A percentile compares a stretch with the other conserved stretches of the same genome.
phyloP scores from a whole-genome alignment of 169 alveolate species.

The Amoebophrya sp. region DNA sequence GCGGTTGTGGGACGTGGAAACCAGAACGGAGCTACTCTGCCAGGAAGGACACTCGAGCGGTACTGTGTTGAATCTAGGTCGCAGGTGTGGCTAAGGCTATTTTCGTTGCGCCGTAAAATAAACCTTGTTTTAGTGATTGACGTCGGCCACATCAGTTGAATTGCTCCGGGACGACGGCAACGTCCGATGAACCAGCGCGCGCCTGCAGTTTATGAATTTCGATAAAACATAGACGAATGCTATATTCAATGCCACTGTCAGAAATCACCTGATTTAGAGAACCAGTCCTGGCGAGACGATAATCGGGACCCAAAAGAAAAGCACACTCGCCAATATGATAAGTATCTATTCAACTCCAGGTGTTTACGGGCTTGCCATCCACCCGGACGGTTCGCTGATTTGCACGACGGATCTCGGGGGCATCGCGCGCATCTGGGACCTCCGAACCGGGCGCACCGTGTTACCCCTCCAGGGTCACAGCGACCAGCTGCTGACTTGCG shows the following conservation, averaged over 20 bases:
- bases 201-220: too few relatives aligned
- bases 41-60: slow-evolving; percentile 58
- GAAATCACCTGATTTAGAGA: too few relatives aligned
- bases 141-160: not conserved
- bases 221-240: not conserved
- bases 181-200: too few relatives aligned
- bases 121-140: not conserved
- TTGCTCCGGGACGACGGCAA: too few relatives aligned
- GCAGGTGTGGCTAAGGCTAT: too few relatives aligned
- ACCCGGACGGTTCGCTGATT: slow-evolving; percentile 72
- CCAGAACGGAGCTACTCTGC: slow-evolving; percentile 46
- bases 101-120: too few relatives aligned
- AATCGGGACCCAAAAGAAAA: too few relatives aligned
- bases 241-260: too few relatives aligned
- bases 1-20: slow-evolving; percentile 73
- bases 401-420: slow-evolving; percentile 76
- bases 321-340: not conserved
- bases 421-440: slow-evolving; percentile 62
- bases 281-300: too few relatives aligned
- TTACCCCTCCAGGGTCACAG: slow-evolving; percentile 54
- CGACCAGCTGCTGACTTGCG: slow-evolving; percentile 46
- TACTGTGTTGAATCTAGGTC: not conserved
- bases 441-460: slow-evolving; percentile 65
- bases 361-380: slow-evolving; percentile 58
- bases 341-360: slow-evolving; percentile 16